Evolutionary conservation across 2,329 filamentous ascomycete genomes (phyloP), one percentile per base, ranked within the genome.

Genomic region (Fusarium buharicum): DNA sequence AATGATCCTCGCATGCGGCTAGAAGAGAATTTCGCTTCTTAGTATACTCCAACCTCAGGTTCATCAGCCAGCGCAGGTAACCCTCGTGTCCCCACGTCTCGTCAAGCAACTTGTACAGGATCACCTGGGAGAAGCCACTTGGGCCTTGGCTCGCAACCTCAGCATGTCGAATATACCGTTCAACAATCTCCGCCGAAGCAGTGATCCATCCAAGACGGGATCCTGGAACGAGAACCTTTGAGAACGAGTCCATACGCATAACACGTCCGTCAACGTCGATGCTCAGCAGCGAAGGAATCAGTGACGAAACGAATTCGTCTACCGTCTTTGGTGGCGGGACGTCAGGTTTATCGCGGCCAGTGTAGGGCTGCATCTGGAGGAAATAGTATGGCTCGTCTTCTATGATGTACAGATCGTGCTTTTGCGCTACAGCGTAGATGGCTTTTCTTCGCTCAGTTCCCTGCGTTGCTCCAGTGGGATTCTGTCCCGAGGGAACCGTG

Each of bases 331-430:
- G 88, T 0, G 85, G 80, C 7, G 86, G 83, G 4, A 80, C 77
- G 2, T 81, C 76, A 0, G 83, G 75, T 14, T 81, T 76, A 62
- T 82, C 75, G 28, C 81, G 77, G 13, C 85, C 82, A 2, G 82
- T 82, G 76, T 93, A 94, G 0, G 89, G 86, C 68, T 91, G 86
- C 90, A 93, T 91, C 76, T 97, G 93, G 31, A 97, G 82, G 79
- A 94, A 97, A 78, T 96, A 97, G 79, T 97, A 97, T 2, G 93
- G 93, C 74, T 97, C 93, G 73, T 97, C 93, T 78, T 97, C 93
- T 67, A 97, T 79, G 72, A 97, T 93, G 78, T 86, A 90, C 36
- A 97, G 72, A 72, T 97, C 91, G 75, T 97, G 92, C 78, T 92
- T 92, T 73, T 90, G 89, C 28, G 89, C 90, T 13, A 96, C 84